Evolutionary conservation across 331 rosid species (phyloP).

Genomic region (Cydonia oblonga): DNA sequence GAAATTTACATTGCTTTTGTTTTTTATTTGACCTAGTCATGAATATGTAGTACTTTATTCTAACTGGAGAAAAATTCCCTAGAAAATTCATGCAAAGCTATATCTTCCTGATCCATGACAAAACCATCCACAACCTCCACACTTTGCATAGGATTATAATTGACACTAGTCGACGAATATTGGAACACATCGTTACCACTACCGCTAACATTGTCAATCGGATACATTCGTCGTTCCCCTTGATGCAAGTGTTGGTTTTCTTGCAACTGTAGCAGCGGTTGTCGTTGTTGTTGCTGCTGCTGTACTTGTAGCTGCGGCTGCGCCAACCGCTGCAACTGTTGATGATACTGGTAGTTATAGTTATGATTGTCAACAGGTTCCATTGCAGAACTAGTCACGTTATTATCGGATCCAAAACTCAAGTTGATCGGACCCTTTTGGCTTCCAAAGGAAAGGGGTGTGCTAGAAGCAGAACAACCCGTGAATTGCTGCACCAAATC

Average conservation of each 20-base stretch:
- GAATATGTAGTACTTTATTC: neutral
- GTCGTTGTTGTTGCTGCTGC: neutral
- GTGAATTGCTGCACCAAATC: constrained; percentile 75
- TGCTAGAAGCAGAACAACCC: constrained; percentile 34
- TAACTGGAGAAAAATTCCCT: neutral
- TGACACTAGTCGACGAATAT: neutral
- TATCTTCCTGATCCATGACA: constrained; percentile 8
- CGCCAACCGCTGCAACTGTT: constrained; percentile 14
- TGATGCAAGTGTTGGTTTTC: constrained; percentile 1
- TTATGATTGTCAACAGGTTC: constrained; percentile 4
- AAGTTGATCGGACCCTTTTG: constrained; percentile 79
- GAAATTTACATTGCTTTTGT: neutral
- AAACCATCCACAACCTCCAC: neutral
- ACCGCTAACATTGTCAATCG: constrained; percentile 11
- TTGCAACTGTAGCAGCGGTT: constrained; percentile 9
- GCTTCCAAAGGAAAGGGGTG: constrained; percentile 29
- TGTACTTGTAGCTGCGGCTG: constrained; percentile 19
- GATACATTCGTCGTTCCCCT: constrained; percentile 17
- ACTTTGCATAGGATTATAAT: neutral
- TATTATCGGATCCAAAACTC: constrained; percentile 32
- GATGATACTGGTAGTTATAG: constrained; percentile 7
- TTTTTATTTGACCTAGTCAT: too few relatives aligned
- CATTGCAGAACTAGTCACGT: neutral
- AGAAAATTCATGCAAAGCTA: neutral
- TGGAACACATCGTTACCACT: neutral